Percentiles rank a stretch among this genome's conserved stretches.
Evolutionary conservation across 352 stramenopile genomes (phyloP).

Genomic region (Globisporangium canariense): DNA sequence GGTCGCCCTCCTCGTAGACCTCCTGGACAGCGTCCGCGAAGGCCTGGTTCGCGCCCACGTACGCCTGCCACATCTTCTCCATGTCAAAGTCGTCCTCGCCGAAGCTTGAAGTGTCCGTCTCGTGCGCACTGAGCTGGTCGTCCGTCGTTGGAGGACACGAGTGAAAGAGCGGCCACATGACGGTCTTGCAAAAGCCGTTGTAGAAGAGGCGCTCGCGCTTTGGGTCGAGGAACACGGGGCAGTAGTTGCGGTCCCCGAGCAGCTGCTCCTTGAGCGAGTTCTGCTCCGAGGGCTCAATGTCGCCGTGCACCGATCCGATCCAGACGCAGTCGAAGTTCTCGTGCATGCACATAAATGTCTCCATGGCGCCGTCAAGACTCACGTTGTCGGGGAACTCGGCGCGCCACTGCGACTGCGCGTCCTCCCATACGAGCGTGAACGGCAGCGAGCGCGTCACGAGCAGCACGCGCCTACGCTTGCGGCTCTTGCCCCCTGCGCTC

Average conservation of each 20-base stretch:
- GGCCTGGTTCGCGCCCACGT: slow-evolving; percentile 82
- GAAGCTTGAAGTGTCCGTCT: slow-evolving; percentile 38
- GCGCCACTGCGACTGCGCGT: slow-evolving; percentile 79
- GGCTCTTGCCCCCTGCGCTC: slow-evolving; percentile 20
- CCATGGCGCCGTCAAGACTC: slow-evolving; percentile 67
- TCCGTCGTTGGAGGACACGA: slow-evolving; percentile 78
- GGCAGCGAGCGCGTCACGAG: slow-evolving; percentile 74
- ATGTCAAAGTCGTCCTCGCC: slow-evolving; percentile 61
- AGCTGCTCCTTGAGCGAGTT: slow-evolving; percentile 83
- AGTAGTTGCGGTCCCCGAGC: slow-evolving; percentile 89
- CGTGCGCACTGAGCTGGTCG: slow-evolving; percentile 66
- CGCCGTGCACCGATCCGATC: slow-evolving; percentile 79
- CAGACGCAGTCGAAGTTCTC: slow-evolving; percentile 82
- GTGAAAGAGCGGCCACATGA: slow-evolving; percentile 91
- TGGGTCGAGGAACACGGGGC: slow-evolving; percentile 86
- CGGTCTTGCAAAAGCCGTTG: slow-evolving; percentile 89
- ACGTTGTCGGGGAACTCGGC: slow-evolving; percentile 75
- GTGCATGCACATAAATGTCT: slow-evolving; percentile 75
- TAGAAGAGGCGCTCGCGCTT: slow-evolving; percentile 88
- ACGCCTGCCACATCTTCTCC: slow-evolving; percentile 89
- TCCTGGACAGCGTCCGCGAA: slow-evolving; percentile 87
- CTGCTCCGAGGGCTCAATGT: slow-evolving; percentile 77
- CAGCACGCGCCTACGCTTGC: slow-evolving; percentile 55
- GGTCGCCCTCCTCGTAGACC: slow-evolving; percentile 86
- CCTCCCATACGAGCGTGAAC: slow-evolving; percentile 75